Conservation (phyloP, 75 land plant species). For the Sequoia sempervirens region DNA sequence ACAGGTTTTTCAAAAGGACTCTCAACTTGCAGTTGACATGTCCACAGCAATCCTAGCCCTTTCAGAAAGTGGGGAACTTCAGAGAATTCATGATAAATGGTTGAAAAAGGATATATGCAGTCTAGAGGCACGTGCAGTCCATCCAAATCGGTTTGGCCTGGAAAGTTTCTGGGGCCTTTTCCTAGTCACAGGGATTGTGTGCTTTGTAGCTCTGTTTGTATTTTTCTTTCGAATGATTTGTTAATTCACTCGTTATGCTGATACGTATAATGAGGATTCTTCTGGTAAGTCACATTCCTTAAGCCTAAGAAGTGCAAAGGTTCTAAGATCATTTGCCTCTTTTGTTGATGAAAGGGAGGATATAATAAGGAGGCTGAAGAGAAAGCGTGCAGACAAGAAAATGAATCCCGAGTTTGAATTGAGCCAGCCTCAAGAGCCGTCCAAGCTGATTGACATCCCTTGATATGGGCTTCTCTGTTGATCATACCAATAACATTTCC, state of each 20-base stretch:
- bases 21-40: constrained; percentile 76
- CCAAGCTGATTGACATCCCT: neutral
- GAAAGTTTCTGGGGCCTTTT: constrained; percentile 82
- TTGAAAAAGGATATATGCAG: constrained; percentile 35
- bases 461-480: neutral
- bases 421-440: neutral
- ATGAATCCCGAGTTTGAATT: neutral
- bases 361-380: neutral
- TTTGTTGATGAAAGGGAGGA: constrained; percentile 48
- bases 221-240: constrained; percentile 33
- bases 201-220: constrained; percentile 50
- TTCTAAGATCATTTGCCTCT: constrained; percentile 30
- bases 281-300: neutral
- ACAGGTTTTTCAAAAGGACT: constrained; percentile 93
- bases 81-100: constrained; percentile 73
- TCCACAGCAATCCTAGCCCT: constrained; percentile 81
- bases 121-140: constrained; percentile 23
- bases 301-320: constrained; percentile 12
- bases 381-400: neutral
- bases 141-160: constrained; percentile 50
- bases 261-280: neutral
- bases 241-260: constrained; percentile 11
- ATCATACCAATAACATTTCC: neutral
- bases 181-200: constrained; percentile 60
- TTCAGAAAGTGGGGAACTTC: constrained; percentile 72